Evolutionary conservation across 345 rosid genomes (phyloP), one percentile per base, ranked within the genome.

Genomic region (Tarenaya hassleriana): DNA sequence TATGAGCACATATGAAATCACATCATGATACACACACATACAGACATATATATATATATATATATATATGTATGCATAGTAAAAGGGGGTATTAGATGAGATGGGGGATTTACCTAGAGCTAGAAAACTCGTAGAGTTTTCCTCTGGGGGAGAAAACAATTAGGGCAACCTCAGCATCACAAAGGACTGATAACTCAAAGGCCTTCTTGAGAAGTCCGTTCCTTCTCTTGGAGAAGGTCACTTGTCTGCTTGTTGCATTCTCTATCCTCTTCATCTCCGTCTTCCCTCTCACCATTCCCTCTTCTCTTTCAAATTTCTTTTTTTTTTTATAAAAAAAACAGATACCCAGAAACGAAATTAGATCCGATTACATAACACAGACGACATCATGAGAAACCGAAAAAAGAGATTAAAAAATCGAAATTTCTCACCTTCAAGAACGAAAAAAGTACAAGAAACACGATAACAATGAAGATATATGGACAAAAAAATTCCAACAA

Each of bases 251-350:
- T 6, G 88, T 82, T 51, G 75, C 74, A 52, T 86, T 86, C 69
- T 86, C 95, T 56, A 86, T 82, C 72, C 95, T 76, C 85, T 80
- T 82, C 95, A 86, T 80, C 80, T 86, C 80, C 29, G 82, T 86
- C 60, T 78, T 86, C 20, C 95, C 95, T 54, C 95, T 76, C 75
- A 78, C 91, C 95, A 86, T 86, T 58, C 31, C n/a, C n/a, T 69
- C 44, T 11, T 1, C 8, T 32, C 31, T 2, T 15, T 16, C 18
- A n/a, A n/a, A n/a, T n/a, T n/a, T 32, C 40, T 42, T 31, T 7
- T 3, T 53, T 17, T 42, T 16, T 7, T n/a, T 34, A 20, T 7
- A 41, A 35, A 44, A 10, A 37, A 50, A 38, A 45, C 20, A 16
- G 38, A 7, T 45, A 62, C 37, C 18, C 3, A 38, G 1, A 53